Evolutionary conservation across 768 basidiomycete genomes (phyloP), one percentile per base, ranked within the genome.

Genomic region (Boletus fagicola): DNA sequence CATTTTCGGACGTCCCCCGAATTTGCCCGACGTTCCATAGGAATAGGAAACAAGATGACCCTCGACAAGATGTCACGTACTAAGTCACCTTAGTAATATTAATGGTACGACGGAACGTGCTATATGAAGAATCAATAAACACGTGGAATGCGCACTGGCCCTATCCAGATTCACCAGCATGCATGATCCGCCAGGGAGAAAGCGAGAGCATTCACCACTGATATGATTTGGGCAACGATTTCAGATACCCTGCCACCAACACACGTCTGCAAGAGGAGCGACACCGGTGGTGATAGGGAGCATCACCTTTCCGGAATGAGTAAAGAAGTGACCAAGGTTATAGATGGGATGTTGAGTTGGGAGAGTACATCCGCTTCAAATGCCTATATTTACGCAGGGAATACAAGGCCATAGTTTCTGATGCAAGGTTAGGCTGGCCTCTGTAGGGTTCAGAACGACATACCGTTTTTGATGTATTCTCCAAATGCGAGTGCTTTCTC

Each of bases 391-490:
- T 94, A 61, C 87, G 81, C 44, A 94, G 73, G 1, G 88, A 85
- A 65, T 94, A 93, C 22, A 94, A 72, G 0, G 91, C 90, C 44
- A 93, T 76, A 0, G 90, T 92, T 75, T 93, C 91, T 92, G 51
- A 26, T n/a, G 16, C 45, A 1, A 42, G 20, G 30, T 68, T 2
- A 66, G 57, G 16, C 18, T 38, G 15, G 10, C 10, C 10, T 7
- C 35, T 35, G 8, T 1, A 1, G 11, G 12, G 31, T 6, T 15
- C 1, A 1, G 35, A 9, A 45, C 10, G 35, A 66, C 81, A 59
- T 64, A 88, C 92, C 92, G 65, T 90, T 88, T 75, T 86, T 90
- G 72, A 94, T 92, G 63, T 91, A 92, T 68, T 92, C 90, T 13
- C 85, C 88, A 31, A 92, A 72, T 57, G 78, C 80, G 56, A 92